Conservation (phyloP, 148 eudicot species). For the Drosera capensis region DNA sequence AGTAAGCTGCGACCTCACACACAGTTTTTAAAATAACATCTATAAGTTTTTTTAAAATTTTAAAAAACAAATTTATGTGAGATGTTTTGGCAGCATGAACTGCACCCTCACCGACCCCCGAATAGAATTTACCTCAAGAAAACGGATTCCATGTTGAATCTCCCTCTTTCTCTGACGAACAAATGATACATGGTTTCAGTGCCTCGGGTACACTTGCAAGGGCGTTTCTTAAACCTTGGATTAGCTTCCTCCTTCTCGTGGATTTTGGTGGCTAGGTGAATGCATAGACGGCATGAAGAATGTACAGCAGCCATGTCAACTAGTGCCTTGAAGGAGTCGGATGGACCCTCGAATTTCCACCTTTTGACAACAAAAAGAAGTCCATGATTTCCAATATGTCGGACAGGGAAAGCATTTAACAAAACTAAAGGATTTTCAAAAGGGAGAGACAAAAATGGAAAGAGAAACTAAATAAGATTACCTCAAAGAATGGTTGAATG, state of each 20-base stretch:
- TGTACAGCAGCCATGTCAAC: constrained; percentile 98
- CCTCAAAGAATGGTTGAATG: constrained; percentile 74
- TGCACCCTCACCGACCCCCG: no score
- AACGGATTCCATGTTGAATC: constrained; percentile 68
- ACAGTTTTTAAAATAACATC: no score
- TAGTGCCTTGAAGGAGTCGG: constrained; percentile 87
- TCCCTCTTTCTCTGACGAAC: constrained; percentile 83
- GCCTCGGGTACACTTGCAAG: constrained; percentile 76
- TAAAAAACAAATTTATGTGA: no score
- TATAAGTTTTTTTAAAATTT: no score
- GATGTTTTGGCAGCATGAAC: no score
- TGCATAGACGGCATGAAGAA: constrained; percentile 92
- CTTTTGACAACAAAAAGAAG: constrained; percentile 23
- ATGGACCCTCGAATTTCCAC: constrained; percentile 92
- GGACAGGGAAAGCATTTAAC: not conserved
- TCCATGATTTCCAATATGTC: not conserved
- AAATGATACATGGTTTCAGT: constrained; percentile 57
- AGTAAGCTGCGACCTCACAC: no score
- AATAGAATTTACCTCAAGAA: constrained; percentile 74
- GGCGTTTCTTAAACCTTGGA: constrained; percentile 39
- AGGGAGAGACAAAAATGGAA: no score
- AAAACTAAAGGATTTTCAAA: no score
- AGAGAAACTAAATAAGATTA: no score
- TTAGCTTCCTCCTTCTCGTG: constrained; percentile 52
- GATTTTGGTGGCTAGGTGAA: constrained; percentile 59